Conservation (phyloP, 768 basidiomycete genomes). For the Xerocomus spinulosus region DNA sequence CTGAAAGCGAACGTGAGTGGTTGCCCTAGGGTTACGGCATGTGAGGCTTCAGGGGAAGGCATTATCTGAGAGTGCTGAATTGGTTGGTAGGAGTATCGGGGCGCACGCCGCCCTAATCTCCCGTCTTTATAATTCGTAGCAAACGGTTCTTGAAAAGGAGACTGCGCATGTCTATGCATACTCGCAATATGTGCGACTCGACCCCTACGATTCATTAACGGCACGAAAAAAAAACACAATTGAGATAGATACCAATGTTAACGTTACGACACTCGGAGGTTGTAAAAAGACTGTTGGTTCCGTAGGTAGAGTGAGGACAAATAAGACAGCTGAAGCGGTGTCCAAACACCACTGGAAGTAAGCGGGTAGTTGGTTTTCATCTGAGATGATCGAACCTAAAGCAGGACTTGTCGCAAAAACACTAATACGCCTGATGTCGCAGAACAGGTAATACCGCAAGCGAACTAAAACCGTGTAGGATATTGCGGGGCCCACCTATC, state of each 20-base stretch:
- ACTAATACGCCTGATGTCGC: not conserved
- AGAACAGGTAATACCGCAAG: not conserved
- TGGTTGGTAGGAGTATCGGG: constrained; percentile 14
- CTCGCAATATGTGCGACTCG: constrained; percentile 1
- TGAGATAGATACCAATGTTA: constrained; percentile 4
- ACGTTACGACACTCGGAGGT: not conserved
- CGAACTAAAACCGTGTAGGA: not conserved
- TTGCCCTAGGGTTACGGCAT: constrained; percentile 22
- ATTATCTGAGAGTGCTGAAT: constrained; percentile 12
- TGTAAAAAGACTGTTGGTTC: not conserved
- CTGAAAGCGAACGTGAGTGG: constrained; percentile 29
- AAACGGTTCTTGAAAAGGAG: constrained; percentile 11
- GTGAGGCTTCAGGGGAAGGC: constrained; percentile 12
- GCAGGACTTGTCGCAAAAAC: not conserved
- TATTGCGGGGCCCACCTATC: not conserved
- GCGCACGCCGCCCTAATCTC: not conserved
- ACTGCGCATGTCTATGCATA: constrained; percentile 14
- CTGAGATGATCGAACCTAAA: not conserved
- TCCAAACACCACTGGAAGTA: not conserved
- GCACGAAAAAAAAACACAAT: not conserved
- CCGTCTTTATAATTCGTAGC: constrained; percentile 20
- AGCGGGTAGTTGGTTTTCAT: not conserved
- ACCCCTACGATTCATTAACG: constrained; percentile 3
- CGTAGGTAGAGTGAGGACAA: not conserved
- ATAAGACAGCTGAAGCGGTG: not conserved